Evolutionary conservation across 768 basidiomycete genomes (phyloP).

Genomic region (Sarcodon aspratus): DNA sequence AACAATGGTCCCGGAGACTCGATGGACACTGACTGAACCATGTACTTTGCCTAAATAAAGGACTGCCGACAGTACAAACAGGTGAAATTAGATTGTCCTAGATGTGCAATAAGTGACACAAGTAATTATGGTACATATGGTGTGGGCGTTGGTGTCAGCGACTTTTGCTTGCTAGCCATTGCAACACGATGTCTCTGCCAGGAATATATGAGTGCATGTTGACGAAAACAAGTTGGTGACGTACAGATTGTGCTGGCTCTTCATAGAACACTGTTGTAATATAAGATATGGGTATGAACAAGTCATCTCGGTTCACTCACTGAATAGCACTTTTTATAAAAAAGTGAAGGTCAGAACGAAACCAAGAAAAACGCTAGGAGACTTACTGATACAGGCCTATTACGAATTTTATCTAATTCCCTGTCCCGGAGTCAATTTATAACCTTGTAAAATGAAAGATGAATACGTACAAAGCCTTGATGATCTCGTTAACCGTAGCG

Average conservation of each 20-base stretch:
- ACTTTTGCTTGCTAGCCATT: constrained; percentile 75
- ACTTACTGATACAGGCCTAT: constrained; percentile 80
- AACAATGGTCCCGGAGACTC: constrained; percentile 29
- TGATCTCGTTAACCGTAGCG: constrained; percentile 73
- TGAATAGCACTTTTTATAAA: constrained; percentile 56
- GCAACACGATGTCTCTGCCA: constrained; percentile 69
- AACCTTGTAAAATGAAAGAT: not conserved
- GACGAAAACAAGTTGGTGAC: constrained; percentile 13
- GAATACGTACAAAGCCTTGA: constrained; percentile 52
- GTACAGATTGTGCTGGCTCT: constrained; percentile 87
- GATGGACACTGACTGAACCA: constrained; percentile 70
- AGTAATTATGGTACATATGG: not conserved
- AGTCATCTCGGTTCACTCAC: constrained; percentile 25
- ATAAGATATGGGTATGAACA: not conserved
- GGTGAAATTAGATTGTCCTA: not conserved
- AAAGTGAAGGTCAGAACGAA: not conserved
- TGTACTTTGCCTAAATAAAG: not conserved
- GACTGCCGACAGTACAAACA: constrained; percentile 2
- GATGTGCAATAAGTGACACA: constrained; percentile 1
- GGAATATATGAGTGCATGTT: too few species aligned
- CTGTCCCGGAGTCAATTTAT: constrained; percentile 20
- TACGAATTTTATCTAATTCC: constrained; percentile 69
- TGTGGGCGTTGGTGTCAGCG: constrained; percentile 29
- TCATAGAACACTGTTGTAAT: constrained; percentile 77
- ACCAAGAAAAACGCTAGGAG: not conserved